Conservation (phyloP, 2,329 filamentous ascomycete species). For the Cyclaneusma minus region DNA sequence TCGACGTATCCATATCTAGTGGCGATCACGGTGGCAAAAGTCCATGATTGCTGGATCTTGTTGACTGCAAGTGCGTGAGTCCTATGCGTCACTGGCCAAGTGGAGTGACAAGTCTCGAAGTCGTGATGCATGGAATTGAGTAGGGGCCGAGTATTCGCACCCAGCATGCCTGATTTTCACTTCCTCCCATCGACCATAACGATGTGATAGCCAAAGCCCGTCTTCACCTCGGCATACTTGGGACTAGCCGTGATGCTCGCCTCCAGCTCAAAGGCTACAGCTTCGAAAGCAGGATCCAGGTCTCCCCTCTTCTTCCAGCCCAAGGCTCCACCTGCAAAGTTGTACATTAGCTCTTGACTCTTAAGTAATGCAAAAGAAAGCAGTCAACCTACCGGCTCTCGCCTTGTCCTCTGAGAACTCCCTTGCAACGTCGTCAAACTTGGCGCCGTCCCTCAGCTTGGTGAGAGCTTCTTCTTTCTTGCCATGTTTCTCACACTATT, state of each 20-base stretch:
- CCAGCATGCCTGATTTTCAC: no score
- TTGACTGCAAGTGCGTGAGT: no score
- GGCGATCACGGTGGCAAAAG: no score
- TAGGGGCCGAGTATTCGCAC: no score
- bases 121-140: no score
- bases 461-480: conserved; percentile 63
- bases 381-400: conserved; percentile 34
- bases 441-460: conserved; percentile 48
- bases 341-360: conserved; percentile 1
- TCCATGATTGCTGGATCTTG: no score
- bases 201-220: conserved; percentile 63
- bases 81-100: no score
- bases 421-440: conserved; percentile 61
- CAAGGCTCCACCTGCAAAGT: conserved; percentile 42
- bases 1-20: no score
- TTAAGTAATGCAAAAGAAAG: conserved; percentile 2
- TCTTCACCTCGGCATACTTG: conserved; percentile 56
- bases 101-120: no score
- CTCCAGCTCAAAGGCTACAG: conserved; percentile 54
- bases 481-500: conserved; percentile 55
- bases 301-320: conserved; percentile 59
- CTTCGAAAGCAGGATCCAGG: conserved; percentile 54
- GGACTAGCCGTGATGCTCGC: conserved; percentile 48
- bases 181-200: conserved; percentile 46
- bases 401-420: conserved; percentile 68